Evolutionary conservation across 805 yeast species (phyloP).

Genomic region (Wickerhamiella vanderwaltii): DNA sequence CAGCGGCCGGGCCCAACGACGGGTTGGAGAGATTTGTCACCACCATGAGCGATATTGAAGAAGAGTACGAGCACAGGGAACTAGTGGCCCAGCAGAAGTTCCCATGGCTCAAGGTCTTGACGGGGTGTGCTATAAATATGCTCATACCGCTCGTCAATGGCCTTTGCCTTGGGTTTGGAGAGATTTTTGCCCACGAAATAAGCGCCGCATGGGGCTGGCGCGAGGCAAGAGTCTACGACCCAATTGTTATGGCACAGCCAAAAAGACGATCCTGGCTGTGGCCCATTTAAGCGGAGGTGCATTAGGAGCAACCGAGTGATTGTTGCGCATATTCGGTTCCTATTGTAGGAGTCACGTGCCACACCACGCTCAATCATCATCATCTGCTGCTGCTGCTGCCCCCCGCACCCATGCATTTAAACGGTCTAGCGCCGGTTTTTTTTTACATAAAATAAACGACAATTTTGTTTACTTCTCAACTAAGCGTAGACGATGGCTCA

Average conservation of each 20-base stretch:
- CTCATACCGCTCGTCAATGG: conserved; percentile 85
- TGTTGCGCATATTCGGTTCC: no score
- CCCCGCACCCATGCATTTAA: no score
- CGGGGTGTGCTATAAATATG: conserved; percentile 45
- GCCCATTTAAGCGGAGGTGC: neutral
- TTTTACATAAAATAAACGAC: no score
- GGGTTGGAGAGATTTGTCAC: no score
- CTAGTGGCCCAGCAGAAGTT: conserved; percentile 10
- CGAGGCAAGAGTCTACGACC: conserved; percentile 45
- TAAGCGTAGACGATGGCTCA: no score
- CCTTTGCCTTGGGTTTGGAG: conserved; percentile 92
- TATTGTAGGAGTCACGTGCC: neutral
- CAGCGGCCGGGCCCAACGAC: no score
- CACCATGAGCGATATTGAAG: conserved; percentile 10
- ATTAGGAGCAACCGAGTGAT: neutral
- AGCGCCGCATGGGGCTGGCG: conserved; percentile 70
- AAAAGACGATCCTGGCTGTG: conserved; percentile 2
- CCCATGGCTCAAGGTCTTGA: conserved; percentile 15
- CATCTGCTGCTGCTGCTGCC: no score
- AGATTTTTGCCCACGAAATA: conserved; percentile 82
- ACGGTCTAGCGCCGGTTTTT: no score
- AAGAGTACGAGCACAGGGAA: conserved; percentile 7
- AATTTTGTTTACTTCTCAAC: no score
- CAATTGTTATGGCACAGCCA: neutral
- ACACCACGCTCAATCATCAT: neutral